Base-by-base conservation (phyloP, 495 filamentous ascomycete species). In the Neurospora sp. region DNA sequence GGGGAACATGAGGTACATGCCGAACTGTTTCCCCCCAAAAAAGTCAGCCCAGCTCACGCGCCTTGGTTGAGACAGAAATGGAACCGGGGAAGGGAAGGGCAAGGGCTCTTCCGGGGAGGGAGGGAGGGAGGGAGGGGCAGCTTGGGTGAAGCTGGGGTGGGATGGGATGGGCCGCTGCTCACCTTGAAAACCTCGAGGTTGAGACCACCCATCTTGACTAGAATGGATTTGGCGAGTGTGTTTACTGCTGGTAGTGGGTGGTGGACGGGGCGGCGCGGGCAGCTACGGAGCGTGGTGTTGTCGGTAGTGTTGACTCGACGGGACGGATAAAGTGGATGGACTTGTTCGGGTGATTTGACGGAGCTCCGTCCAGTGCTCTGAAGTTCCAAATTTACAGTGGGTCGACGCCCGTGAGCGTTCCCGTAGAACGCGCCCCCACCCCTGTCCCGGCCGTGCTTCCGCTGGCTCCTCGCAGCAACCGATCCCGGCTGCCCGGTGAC, bases 101-200 rank as follows among this genome's bases (percentile, higher is more conserved):
- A 73, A 37, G 72, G 62, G 70, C 62, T 69, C 70, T 69, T 41
- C 20, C 10, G 12, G n/a, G 10, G 54, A 39, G 39, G 39, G 38
- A 18, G 27, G 27, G 54, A 69, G 12, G 37, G 38, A 72, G 42
- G 12, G 44, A 60, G 49, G 27, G 23, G 27, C 54, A 66, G 54
- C 54, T 66, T 35, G 54, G 20, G 42, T 46, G 42, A 46, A 60
- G 49, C 54, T 66, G 27, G 12, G 54, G 8, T 27, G 27, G 54
- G 23, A n/a, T n/a, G 10, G 54, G 54, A 16, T 74, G 16, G 70
- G n/a, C n/a, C 20, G 46, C 40, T 42, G 40, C 81, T 76, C 86
- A 97, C 96, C 84, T 98, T 99, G 86, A 97, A 93, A 76, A 99
- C 89, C 86, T 99, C 96, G 70, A 99, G 90, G 83, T 98, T 98